A percentile compares a stretch with the other conserved stretches of the same genome.
Evolutionary conservation across 2,329 filamentous ascomycete genomes (phyloP).

Genomic region (Claviceps sp.): DNA sequence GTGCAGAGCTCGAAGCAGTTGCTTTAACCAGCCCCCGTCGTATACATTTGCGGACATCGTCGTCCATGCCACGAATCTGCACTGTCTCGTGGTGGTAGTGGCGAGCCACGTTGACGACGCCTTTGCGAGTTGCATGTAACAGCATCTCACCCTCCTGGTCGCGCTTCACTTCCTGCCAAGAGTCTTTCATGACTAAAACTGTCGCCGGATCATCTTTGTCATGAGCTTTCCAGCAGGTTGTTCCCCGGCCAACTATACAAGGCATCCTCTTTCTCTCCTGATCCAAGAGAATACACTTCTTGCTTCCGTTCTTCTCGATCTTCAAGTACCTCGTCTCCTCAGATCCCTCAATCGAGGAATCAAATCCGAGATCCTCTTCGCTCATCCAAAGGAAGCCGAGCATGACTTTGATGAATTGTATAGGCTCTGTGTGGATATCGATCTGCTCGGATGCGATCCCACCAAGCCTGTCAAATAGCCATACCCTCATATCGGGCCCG

Average conservation of each 20-base stretch:
- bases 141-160: slow-evolving; percentile 29
- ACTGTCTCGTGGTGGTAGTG: slow-evolving; percentile 31
- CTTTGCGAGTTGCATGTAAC: slow-evolving; percentile 20
- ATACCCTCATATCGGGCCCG: too few species aligned
- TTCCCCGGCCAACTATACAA: slow-evolving; percentile 26
- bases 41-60: slow-evolving; percentile 16
- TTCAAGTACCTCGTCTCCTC: slow-evolving; percentile 19
- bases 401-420: too few species aligned
- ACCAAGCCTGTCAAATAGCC: too few species aligned
- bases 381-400: too few species aligned
- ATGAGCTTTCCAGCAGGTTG: slow-evolving; percentile 12
- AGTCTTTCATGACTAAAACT: slow-evolving; percentile 31
- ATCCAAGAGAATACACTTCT: slow-evolving; percentile 27
- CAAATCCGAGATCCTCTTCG: too few species aligned
- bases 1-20: too few species aligned
- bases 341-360: too few species aligned
- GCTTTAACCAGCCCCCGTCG: too few species aligned
- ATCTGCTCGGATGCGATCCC: too few species aligned
- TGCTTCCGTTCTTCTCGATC: slow-evolving; percentile 22
- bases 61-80: slow-evolving; percentile 16
- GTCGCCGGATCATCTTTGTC: slow-evolving; percentile 16
- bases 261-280: slow-evolving; percentile 18
- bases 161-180: slow-evolving; percentile 27
- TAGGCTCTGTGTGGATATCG: too few species aligned
- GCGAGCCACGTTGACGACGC: slow-evolving; percentile 24